Evolutionary conservation across 2,329 filamentous ascomycete genomes (phyloP).

Genomic region (Acrocalymma vagum): DNA sequence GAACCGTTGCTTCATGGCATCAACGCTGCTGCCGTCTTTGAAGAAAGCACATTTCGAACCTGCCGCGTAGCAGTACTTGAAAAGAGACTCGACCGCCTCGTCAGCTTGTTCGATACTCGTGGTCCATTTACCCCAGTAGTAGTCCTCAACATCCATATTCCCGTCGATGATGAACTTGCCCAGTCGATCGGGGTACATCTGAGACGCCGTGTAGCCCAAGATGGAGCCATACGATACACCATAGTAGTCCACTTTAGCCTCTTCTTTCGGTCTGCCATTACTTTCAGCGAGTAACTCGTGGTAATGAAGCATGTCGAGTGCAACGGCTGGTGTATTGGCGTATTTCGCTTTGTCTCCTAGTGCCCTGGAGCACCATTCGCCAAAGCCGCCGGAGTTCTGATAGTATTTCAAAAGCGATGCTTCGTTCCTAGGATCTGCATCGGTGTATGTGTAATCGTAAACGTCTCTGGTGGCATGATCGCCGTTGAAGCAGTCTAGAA

Average conservation of each 20-base stretch:
- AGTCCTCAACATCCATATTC: slow-evolving; percentile 8
- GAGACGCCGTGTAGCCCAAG: slow-evolving; percentile 54
- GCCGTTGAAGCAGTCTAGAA: slow-evolving; percentile 38
- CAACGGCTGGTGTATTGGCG: slow-evolving; percentile 15
- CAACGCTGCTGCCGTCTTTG: slow-evolving; percentile 6
- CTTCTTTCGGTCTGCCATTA: slow-evolving; percentile 7
- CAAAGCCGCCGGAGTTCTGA: slow-evolving; percentile 7
- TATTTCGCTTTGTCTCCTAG: slow-evolving; percentile 13
- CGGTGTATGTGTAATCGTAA: neutral
- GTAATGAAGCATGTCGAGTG: slow-evolving; percentile 23
- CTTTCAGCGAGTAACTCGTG: slow-evolving; percentile 7
- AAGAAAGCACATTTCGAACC: slow-evolving; percentile 34
- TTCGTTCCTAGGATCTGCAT: slow-evolving; percentile 2
- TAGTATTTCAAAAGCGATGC: slow-evolving; percentile 2
- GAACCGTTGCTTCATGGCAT: slow-evolving; percentile 12
- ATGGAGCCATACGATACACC: slow-evolving; percentile 55
- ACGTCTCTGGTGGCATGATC: slow-evolving; percentile 2
- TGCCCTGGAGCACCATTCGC: slow-evolving; percentile 11
- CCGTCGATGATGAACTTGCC: slow-evolving; percentile 49
- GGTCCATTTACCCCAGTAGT: slow-evolving; percentile 13
- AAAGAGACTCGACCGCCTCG: slow-evolving; percentile 54
- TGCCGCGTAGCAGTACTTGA: slow-evolving; percentile 61
- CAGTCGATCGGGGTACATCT: slow-evolving; percentile 41
- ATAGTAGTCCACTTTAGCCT: slow-evolving; percentile 40
- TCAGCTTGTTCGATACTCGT: slow-evolving; percentile 11